phyloP scores from a whole-genome alignment of 106 monocot genomes.

The Posidonia australis region DNA sequence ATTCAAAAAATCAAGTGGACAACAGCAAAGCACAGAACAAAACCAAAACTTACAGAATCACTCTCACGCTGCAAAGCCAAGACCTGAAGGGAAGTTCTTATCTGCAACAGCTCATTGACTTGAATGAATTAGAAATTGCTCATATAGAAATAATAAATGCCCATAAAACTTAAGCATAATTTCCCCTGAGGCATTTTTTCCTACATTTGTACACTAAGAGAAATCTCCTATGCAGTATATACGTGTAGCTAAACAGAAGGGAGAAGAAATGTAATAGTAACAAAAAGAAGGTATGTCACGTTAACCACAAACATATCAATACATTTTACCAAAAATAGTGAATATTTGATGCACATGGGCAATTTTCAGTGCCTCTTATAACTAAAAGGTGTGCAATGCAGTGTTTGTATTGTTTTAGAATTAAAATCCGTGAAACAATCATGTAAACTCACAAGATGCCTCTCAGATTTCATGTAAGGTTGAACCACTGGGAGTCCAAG shows the following conservation, averaged over 20 bases:
- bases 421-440: no score
- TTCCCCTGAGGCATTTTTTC: no score
- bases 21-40: not conserved
- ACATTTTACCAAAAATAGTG: not conserved
- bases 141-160: not conserved
- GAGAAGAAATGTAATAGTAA: no score
- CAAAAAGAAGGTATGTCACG: not conserved
- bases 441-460: constrained; percentile 50
- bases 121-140: not conserved
- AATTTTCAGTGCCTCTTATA: no score
- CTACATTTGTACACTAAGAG: not conserved
- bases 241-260: not conserved
- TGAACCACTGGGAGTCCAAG: constrained; percentile 33
- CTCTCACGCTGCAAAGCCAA: constrained; percentile 57
- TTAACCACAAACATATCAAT: not conserved
- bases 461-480: constrained; percentile 60
- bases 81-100: constrained; percentile 70
- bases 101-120: constrained; percentile 24
- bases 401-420: no score
- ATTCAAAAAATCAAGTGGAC: not conserved
- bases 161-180: not conserved
- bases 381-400: no score
- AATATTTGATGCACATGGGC: not conserved
- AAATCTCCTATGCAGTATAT: not conserved
- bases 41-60: constrained; percentile 23